phyloP scores from a whole-genome alignment of 2,329 filamentous ascomycete species.

The Ophiostoma angusticollis region DNA sequence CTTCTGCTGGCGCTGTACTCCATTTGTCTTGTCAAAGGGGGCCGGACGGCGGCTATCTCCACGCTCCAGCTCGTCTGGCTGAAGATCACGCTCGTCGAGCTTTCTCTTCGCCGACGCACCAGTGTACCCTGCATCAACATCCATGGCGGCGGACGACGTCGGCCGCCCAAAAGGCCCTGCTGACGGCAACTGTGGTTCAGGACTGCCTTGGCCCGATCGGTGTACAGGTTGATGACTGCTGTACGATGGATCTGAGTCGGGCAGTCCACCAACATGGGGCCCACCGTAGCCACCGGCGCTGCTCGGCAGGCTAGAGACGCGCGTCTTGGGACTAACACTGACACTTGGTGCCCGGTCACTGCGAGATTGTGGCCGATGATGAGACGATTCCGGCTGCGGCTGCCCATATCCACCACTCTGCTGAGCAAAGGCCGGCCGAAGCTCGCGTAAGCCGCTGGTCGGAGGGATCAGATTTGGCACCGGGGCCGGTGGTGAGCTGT shows the following conservation, averaged over 20 bases:
- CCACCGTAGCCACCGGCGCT: conserved; percentile 23
- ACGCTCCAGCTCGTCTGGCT: conserved; percentile 38
- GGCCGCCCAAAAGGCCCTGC: not conserved
- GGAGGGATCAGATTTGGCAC: conserved; percentile 6
- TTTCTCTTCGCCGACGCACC: conserved; percentile 34
- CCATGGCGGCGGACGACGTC: conserved; percentile 15
- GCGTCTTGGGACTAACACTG: conserved; percentile 69
- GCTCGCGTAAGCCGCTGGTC: not conserved
- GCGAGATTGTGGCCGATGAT: conserved; percentile 38
- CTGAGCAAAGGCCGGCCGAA: conserved; percentile 12
- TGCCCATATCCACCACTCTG: conserved; percentile 27
- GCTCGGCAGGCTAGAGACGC: conserved; percentile 39
- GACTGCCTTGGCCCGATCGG: too few species aligned
- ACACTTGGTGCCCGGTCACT: conserved; percentile 56
- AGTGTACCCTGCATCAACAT: conserved; percentile 22
- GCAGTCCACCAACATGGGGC: not conserved
- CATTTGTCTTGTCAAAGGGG: conserved; percentile 35
- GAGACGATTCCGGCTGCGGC: conserved; percentile 19
- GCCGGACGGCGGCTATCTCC: conserved; percentile 32
- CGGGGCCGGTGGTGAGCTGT: conserved; percentile 23
- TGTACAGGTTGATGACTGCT: not conserved
- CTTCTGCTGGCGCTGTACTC: conserved; percentile 16
- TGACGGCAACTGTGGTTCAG: not conserved
- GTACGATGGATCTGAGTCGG: not conserved
- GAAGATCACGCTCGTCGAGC: conserved; percentile 34